Evolutionary conservation across 805 yeast species (phyloP).

Genomic region (Hagleromyces aurorensis): DNA sequence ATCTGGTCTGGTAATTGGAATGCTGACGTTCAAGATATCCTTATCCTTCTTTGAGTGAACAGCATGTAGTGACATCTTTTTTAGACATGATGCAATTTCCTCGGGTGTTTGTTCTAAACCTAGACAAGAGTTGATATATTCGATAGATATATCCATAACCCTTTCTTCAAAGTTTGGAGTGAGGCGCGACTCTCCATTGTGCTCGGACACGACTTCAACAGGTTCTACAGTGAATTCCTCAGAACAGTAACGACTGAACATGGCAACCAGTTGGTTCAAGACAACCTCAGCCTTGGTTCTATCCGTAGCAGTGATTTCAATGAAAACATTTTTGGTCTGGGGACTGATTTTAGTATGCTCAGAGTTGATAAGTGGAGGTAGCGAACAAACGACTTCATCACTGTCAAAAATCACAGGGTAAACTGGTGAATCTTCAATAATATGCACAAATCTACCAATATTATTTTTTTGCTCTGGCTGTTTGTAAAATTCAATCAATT

Average conservation of each 20-base stretch:
- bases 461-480: constrained; percentile 71
- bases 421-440: constrained; percentile 80
- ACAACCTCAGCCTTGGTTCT: constrained; percentile 91
- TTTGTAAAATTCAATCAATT: constrained; percentile 76
- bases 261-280: constrained; percentile 83
- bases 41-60: constrained; percentile 36
- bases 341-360: constrained; percentile 81
- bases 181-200: constrained; percentile 65
- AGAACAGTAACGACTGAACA: constrained; percentile 85
- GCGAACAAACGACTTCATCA: constrained; percentile 68
- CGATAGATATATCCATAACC: constrained; percentile 61
- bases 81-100: constrained; percentile 60
- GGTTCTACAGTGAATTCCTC: constrained; percentile 86
- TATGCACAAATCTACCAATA: constrained; percentile 79
- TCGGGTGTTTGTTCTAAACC: constrained; percentile 69
- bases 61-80: constrained; percentile 76
- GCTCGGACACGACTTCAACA: constrained; percentile 73
- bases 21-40: constrained; percentile 48
- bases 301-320: constrained; percentile 94
- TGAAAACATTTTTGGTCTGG: constrained; percentile 78
- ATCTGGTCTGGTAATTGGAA: constrained; percentile 95
- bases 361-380: constrained; percentile 96
- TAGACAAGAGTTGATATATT: constrained; percentile 85
- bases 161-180: constrained; percentile 70
- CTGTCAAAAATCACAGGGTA: constrained; percentile 85